Conservation (phyloP, 2,329 filamentous ascomycete species). For the Grosmannia clavigera region DNA sequence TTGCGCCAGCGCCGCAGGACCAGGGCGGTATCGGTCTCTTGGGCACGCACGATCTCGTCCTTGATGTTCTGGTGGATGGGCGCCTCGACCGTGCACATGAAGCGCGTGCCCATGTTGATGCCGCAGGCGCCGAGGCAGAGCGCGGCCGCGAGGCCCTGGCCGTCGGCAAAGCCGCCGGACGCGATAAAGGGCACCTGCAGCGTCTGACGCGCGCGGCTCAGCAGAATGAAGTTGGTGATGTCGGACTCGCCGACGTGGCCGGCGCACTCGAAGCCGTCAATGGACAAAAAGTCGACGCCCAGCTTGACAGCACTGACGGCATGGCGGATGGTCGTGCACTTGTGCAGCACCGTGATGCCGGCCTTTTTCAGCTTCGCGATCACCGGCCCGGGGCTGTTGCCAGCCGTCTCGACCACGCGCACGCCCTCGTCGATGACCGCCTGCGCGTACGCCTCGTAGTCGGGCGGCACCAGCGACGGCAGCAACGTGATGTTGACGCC, state of each 20-base stretch:
- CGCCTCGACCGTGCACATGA: conserved; percentile 91
- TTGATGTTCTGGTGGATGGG: conserved; percentile 93
- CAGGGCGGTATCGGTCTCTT: conserved; percentile 84
- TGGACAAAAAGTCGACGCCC: conserved; percentile 90
- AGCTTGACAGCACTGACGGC: conserved; percentile 85
- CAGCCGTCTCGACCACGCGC: conserved; percentile 55
- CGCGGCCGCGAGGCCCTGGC: conserved; percentile 82
- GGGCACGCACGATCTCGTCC: conserved; percentile 73
- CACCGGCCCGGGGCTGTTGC: conserved; percentile 65
- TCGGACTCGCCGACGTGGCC: conserved; percentile 79
- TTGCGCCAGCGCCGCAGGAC: conserved; percentile 87
- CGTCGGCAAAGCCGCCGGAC: conserved; percentile 90
- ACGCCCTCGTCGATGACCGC: conserved; percentile 90
- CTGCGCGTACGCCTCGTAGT: conserved; percentile 86
- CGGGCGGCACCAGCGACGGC: conserved; percentile 75
- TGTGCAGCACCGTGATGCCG: conserved; percentile 74
- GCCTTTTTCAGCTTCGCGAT: conserved; percentile 78
- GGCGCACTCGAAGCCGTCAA: conserved; percentile 96
- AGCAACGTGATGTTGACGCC: conserved; percentile 93
- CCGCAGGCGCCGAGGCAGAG: conserved; percentile 82
- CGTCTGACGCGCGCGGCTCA: conserved; percentile 72
- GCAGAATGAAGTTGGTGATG: conserved; percentile 81
- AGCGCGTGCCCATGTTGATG: conserved; percentile 97
- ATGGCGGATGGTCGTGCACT: conserved; percentile 93
- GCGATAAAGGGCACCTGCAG: conserved; percentile 87